Percentiles rank a stretch among this genome's conserved stretches.
phyloP scores from a whole-genome alignment of 345 rosid genomes.

The Arabis hirsuta region DNA sequence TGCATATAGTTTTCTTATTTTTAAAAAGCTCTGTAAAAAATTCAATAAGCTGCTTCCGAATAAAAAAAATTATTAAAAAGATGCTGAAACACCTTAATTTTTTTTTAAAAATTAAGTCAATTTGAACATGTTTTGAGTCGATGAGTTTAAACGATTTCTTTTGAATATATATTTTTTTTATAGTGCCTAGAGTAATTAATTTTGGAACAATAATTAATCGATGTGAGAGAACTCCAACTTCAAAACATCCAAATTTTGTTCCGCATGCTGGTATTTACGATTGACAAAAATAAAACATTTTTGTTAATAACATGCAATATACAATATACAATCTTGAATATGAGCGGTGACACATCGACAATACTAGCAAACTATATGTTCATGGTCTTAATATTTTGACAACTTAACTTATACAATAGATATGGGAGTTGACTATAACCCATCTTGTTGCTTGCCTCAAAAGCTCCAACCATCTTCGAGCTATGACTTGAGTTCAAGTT shows the following conservation, averaged over 20 bases:
- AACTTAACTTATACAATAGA: neutral
- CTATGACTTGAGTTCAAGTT: constrained; percentile 1
- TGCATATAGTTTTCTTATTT: too few species aligned
- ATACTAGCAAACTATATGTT: too few species aligned
- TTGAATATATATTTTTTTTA: neutral
- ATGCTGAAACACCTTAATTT: neutral
- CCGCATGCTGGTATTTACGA: neutral
- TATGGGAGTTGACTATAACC: neutral
- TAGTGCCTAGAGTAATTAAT: neutral
- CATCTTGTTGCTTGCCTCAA: neutral
- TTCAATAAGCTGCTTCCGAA: neutral
- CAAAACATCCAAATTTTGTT: neutral
- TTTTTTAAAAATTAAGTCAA: neutral
- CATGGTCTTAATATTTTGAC: too few species aligned
- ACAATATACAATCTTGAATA: too few species aligned
- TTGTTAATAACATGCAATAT: too few species aligned
- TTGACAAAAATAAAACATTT: neutral
- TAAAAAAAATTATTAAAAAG: neutral
- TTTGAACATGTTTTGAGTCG: neutral
- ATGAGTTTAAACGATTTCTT: neutral
- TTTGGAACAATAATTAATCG: neutral
- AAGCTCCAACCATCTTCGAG: neutral
- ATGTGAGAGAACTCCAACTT: too few species aligned
- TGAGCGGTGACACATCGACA: too few species aligned
- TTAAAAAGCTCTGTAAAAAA: neutral